A percentile compares a stretch with the other conserved stretches of the same genome.
Evolutionary conservation across 1,284 basidiomycete species (phyloP).

Genomic region (Papiliotrema laurentii): DNA sequence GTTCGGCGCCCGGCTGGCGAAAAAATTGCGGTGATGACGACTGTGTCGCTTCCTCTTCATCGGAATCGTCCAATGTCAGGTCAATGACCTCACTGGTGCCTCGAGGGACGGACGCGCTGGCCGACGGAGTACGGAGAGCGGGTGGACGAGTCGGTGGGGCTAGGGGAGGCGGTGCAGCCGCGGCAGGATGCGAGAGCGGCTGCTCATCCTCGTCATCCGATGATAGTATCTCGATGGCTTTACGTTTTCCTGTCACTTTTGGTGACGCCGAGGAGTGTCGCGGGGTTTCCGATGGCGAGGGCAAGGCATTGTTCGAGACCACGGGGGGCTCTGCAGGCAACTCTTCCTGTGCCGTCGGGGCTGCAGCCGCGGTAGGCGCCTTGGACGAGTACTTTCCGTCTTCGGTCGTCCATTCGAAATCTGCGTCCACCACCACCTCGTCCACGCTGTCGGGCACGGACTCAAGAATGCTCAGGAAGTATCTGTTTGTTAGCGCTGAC

Average conservation of each 20-base stretch:
- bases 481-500: constrained; percentile 11
- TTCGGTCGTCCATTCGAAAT: constrained; percentile 90
- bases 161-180: too few species aligned
- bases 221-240: constrained; percentile 65
- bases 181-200: background rate
- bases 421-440: constrained; percentile 86
- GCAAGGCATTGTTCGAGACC: background rate
- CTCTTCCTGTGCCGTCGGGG: constrained; percentile 1
- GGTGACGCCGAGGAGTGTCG: background rate
- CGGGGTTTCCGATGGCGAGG: background rate
- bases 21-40: constrained; percentile 20
- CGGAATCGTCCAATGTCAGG: constrained; percentile 27
- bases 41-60: constrained; percentile 11
- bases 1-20: constrained; percentile 32
- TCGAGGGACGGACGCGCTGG: background rate
- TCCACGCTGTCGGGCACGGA: constrained; percentile 67
- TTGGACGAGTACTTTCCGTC: constrained; percentile 72
- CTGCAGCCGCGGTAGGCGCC: constrained; percentile 55
- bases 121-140: constrained; percentile 4
- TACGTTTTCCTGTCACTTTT: constrained; percentile 24
- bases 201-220: constrained; percentile 73
- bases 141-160: constrained; percentile 1
- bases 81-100: constrained; percentile 20
- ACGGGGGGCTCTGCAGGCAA: background rate
- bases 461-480: constrained; percentile 28